phyloP scores from a whole-genome alignment of 164 flowering plant species.

The Dillenia turbinata region DNA sequence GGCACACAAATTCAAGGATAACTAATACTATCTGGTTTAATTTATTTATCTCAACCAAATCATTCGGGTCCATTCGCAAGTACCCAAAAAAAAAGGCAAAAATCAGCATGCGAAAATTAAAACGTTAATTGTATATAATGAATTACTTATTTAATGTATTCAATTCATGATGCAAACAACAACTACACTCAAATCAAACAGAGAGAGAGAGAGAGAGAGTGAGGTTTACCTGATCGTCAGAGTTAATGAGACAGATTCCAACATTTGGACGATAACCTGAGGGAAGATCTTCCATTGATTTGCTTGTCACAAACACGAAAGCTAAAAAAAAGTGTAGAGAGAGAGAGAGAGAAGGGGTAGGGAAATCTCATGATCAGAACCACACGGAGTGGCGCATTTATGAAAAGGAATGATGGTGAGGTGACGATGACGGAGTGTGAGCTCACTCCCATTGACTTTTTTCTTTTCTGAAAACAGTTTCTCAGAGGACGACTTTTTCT shows the following conservation, averaged over 20 bases:
- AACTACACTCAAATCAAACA: not conserved
- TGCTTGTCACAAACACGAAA: not conserved
- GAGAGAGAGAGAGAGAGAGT: not conserved
- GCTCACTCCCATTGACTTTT: too few species aligned
- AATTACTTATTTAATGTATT: not conserved
- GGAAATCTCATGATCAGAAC: constrained; percentile 3
- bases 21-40: too few species aligned
- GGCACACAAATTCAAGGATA: too few species aligned
- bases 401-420: not conserved
- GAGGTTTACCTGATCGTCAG: constrained; percentile 51
- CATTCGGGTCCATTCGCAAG: not conserved
- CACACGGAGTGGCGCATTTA: too few species aligned
- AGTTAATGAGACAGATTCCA: constrained; percentile 85
- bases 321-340: not conserved
- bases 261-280: constrained; percentile 90
- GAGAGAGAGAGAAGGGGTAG: constrained; percentile 1
- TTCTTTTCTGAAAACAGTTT: too few species aligned
- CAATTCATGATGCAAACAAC: not conserved
- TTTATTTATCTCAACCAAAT: too few species aligned
- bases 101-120: not conserved
- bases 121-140: not conserved
- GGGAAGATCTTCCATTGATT: constrained; percentile 75
- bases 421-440: constrained; percentile 5
- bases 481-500: too few species aligned
- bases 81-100: not conserved